Evolutionary conservation across 2,329 filamentous ascomycete genomes (phyloP), one percentile per base, ranked within the genome.

Genomic region (Colletotrichum spaethianum): DNA sequence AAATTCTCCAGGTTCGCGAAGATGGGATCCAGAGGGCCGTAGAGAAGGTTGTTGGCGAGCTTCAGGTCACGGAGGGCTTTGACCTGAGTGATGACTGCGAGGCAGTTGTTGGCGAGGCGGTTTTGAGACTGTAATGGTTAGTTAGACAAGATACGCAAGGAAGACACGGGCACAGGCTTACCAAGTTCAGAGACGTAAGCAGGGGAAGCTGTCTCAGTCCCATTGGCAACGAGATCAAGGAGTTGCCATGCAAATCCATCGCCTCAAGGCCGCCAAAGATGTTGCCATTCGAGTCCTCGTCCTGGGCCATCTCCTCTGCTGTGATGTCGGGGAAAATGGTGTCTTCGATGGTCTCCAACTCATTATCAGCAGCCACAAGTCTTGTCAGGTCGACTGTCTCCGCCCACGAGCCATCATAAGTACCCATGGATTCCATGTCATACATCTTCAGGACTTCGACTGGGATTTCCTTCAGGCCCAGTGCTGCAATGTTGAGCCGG

Each of bases 361-460:
- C 94, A 78, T 99, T 98, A 78, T 98, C 95, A 11, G 96, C 95
- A 7, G 93, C 95, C 74, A 96, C 90, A 61, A 98, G 91, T 73
- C 93, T 91, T 0, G 92, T 93, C 56, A 98, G 83, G 78, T 98
- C 96, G 14, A 98, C 94, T 71, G 93, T 93, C 81, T 98, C 96
- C 2, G 95, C 95, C 96, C 96, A 98, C 42, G 92, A 90, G 14
- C 91, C 89, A 44, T 88, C 90, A 28, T 88, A 84, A 16, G 85
- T 86, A 46, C 92, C 90, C 67, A 91, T 87, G 1, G 89, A 87
- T 64, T 95, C 91, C 23, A 94, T 86, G 76, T 95, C 93, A 80
- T 98, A 98, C 95, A 98, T 98, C 66, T 91, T 90, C 82, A 97
- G 84, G 0, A 98, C 93, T 78, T 97, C 94, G 1, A 89, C 82